These are phyloP conservation scores for Pichia sp. DNA, from an alignment of 1,139 yeast genomes.

Conservation along the genomic window DNA sequence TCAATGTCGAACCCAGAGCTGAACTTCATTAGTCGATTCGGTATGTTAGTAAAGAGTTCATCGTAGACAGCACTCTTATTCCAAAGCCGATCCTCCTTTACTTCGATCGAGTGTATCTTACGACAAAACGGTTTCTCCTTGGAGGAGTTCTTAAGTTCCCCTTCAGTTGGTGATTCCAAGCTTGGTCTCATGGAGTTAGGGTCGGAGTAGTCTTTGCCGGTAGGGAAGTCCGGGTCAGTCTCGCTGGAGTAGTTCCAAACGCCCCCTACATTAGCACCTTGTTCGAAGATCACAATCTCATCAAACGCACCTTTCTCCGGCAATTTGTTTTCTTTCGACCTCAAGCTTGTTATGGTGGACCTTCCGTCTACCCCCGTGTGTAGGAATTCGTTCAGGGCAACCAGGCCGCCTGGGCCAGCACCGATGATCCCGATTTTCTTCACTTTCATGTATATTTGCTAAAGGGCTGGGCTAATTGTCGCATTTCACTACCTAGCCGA, in stretches of 20 bases:
- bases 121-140: no score
- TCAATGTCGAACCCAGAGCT: conserved; percentile 29
- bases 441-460: neutral
- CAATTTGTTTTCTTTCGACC: neutral
- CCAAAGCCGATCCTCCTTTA: conserved; percentile 31
- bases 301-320: conserved; percentile 26
- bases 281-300: conserved; percentile 37
- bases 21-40: conserved; percentile 41
- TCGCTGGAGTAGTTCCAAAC: conserved; percentile 32
- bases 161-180: conserved; percentile 1
- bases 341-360: conserved; percentile 24
- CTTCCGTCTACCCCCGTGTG: conserved; percentile 32
- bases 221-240: conserved; percentile 20
- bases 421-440: conserved; percentile 35
- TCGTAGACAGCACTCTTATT: conserved; percentile 36
- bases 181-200: conserved; percentile 19
- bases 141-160: no score
- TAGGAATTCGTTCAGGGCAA: conserved; percentile 33
- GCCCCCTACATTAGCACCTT: conserved; percentile 35
- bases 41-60: conserved; percentile 45
- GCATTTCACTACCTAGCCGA: no score
- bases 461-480: no score
- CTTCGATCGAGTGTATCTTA: neutral
- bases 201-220: conserved; percentile 12
- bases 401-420: conserved; percentile 39